Conservation (phyloP, 2,329 filamentous ascomycete species). For the Leptographium flavum region DNA sequence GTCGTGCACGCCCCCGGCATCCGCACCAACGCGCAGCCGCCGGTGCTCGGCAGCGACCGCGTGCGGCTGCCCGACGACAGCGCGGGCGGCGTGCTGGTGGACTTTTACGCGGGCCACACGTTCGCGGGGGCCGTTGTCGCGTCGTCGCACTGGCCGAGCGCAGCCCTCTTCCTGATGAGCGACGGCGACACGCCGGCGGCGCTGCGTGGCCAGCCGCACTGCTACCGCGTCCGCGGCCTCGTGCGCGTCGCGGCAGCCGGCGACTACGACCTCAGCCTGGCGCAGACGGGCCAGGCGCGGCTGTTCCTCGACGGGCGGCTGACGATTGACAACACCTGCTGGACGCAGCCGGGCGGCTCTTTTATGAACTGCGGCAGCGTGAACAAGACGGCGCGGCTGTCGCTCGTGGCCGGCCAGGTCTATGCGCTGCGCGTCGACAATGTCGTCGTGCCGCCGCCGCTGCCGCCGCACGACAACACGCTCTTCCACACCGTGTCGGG, state of each 20-base stretch:
- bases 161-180: slow-evolving; percentile 12
- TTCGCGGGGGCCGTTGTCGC: slow-evolving; percentile 8
- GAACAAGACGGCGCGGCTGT: slow-evolving; percentile 37
- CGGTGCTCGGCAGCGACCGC: slow-evolving; percentile 4
- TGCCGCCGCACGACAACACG: slow-evolving; percentile 12
- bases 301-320: slow-evolving; percentile 21
- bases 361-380: slow-evolving; percentile 41
- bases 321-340: slow-evolving; percentile 30
- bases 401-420: slow-evolving; percentile 29
- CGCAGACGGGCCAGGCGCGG: slow-evolving; percentile 19
- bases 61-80: background rate
- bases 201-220: slow-evolving; percentile 14
- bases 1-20: slow-evolving; percentile 16
- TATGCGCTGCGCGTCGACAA: slow-evolving; percentile 37
- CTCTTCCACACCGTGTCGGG: slow-evolving; percentile 13
- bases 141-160: slow-evolving; percentile 9
- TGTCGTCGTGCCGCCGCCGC: slow-evolving; percentile 9
- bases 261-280: slow-evolving; percentile 18
- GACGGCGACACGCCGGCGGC: slow-evolving; percentile 10
- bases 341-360: slow-evolving; percentile 30
- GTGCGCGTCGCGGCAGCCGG: slow-evolving; percentile 16
- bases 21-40: slow-evolving; percentile 13
- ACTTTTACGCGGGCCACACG: slow-evolving; percentile 9
- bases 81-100: slow-evolving; percentile 6
- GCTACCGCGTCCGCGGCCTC: slow-evolving; percentile 16